Evolutionary conservation across 306 rosid genomes (phyloP).

Genomic region (Morella rubra): DNA sequence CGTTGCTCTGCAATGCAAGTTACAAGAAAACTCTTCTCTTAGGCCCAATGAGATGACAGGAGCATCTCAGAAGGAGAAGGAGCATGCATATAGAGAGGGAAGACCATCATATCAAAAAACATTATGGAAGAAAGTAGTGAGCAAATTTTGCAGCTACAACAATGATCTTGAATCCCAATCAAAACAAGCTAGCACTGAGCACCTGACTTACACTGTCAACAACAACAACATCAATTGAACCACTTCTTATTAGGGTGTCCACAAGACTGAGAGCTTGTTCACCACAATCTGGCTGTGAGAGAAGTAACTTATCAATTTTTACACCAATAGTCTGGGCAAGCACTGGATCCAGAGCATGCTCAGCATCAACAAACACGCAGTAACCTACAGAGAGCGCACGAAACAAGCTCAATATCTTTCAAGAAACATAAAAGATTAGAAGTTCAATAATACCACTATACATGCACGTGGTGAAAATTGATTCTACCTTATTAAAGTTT

Average conservation of each 20-base stretch:
- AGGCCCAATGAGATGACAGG: not conserved
- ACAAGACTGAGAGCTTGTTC: conserved; percentile 94
- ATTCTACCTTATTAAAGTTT: not conserved
- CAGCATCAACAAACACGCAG: conserved; percentile 90
- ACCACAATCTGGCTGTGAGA: conserved; percentile 95
- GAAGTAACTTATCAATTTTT: conserved; percentile 66
- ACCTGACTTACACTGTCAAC: conserved; percentile 83
- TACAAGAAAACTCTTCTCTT: too few relatives aligned
- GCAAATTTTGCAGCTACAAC: not conserved
- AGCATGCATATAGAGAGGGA: not conserved
- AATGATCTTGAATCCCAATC: conserved; percentile 10
- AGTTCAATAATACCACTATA: conserved; percentile 1
- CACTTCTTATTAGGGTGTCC: conserved; percentile 82
- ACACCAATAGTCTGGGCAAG: conserved; percentile 85
- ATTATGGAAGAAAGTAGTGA: not conserved
- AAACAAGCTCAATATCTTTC: conserved; percentile 18
- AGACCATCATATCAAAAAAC: not conserved
- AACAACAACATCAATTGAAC: conserved; percentile 94
- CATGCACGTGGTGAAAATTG: not conserved
- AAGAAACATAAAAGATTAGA: conserved; percentile 15
- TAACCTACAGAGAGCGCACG: conserved; percentile 45
- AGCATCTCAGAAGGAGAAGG: not conserved
- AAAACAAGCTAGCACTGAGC: conserved; percentile 7
- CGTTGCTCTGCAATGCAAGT: too few relatives aligned
- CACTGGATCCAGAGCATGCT: conserved; percentile 87